Evolutionary conservation across 345 rosid species (phyloP).

Genomic region (Linum lewisii): DNA sequence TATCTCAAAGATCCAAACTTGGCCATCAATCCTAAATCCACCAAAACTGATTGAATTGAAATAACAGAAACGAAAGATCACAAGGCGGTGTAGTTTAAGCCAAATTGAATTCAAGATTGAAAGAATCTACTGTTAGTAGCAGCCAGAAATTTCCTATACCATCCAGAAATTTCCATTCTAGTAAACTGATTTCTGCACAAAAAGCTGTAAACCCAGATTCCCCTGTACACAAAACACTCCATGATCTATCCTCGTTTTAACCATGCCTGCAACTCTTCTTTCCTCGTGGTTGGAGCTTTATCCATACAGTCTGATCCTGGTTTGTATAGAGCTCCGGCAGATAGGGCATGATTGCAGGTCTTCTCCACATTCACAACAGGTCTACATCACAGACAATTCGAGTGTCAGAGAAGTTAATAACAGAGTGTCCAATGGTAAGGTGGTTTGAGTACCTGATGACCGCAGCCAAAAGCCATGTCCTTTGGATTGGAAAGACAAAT

Average conservation of each 20-base stretch:
- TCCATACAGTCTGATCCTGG: conserved; percentile 64
- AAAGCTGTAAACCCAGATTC: too few relatives aligned
- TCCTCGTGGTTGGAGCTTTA: neutral
- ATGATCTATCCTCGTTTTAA: neutral
- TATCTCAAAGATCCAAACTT: too few relatives aligned
- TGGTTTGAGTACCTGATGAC: conserved; percentile 51
- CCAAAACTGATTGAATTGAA: too few relatives aligned
- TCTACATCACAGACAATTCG: conserved; percentile 24
- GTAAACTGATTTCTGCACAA: too few relatives aligned
- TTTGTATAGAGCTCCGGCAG: conserved; percentile 45
- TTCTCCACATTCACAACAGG: conserved; percentile 69
- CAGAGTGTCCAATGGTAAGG: neutral
- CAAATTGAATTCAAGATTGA: too few relatives aligned
- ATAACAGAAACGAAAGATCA: too few relatives aligned
- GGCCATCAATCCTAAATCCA: too few relatives aligned
- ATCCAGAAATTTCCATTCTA: too few relatives aligned
- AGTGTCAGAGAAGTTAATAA: neutral
- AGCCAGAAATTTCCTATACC: too few relatives aligned
- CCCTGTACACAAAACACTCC: neutral
- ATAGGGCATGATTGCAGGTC: conserved; percentile 60
- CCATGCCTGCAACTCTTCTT: too few relatives aligned
- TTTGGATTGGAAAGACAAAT: conserved; percentile 52
- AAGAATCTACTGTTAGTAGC: too few relatives aligned
- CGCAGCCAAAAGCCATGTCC: conserved; percentile 79
- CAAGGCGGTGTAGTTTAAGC: too few relatives aligned